Evolutionary conservation across 1,139 yeast species (phyloP).

Genomic region (Kodamaea plutei): DNA sequence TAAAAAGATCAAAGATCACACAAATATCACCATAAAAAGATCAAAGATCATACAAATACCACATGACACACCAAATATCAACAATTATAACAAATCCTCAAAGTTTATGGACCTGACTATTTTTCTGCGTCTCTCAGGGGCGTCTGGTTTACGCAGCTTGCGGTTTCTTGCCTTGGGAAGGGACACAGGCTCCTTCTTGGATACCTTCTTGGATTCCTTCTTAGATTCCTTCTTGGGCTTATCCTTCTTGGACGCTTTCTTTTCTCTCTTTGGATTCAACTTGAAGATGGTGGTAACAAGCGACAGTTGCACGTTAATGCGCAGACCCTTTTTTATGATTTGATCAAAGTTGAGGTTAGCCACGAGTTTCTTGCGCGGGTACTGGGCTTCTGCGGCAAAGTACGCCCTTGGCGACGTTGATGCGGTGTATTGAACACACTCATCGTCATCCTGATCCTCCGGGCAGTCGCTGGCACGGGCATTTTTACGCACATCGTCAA

Average conservation of each 20-base stretch:
- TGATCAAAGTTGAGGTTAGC: constrained; percentile 25
- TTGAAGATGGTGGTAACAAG: not conserved
- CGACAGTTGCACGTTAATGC: constrained; percentile 5
- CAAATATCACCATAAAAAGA: too few relatives aligned
- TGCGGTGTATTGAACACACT: constrained; percentile 13
- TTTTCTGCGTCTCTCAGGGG: too few relatives aligned
- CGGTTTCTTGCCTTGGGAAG: too few relatives aligned
- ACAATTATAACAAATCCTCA: constrained; percentile 16
- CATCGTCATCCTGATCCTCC: constrained; percentile 9
- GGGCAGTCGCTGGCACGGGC: too few relatives aligned
- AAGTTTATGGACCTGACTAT: constrained; percentile 17
- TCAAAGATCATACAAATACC: too few relatives aligned
- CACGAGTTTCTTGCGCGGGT: constrained; percentile 24
- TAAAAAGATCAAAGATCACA: too few relatives aligned
- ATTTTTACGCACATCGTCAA: too few relatives aligned
- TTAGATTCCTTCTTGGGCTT: constrained; percentile 1
- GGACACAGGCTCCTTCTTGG: too few relatives aligned
- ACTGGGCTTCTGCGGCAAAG: constrained; percentile 17
- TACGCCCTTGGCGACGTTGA: constrained; percentile 23
- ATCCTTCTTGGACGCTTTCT: not conserved
- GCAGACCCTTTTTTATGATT: constrained; percentile 18
- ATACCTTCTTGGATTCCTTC: too few relatives aligned
- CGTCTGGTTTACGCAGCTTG: too few relatives aligned
- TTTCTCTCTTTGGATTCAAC: not conserved
- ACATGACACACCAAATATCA: too few relatives aligned